Base-by-base conservation (phyloP, 257 asterid species). In the Echites panduratus region DNA sequence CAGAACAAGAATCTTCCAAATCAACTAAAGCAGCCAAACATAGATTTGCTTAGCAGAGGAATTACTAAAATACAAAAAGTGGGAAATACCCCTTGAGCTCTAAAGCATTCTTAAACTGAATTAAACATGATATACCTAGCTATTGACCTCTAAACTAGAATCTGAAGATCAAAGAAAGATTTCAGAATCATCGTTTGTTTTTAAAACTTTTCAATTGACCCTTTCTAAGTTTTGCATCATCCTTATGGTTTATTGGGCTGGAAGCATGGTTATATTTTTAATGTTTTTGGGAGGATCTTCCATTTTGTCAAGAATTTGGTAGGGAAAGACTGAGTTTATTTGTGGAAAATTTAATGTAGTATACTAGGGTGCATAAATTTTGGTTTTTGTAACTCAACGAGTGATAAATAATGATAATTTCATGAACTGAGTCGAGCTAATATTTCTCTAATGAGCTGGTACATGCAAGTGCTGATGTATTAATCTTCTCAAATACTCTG, bases 401-500 rank as follows among this genome's bases (percentile, higher is more conserved):
- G 26, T 67, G 35, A 4, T 9, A 22, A 5, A 70, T 22, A 9
- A 62, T 47, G 24, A 56, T 64, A 35, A 64, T 45, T 41, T 24
- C 20, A 19, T n/a, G 12, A 6, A 52, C 22, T 5, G 65, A 47
- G 2, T 44, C 24, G 7, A 48, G 65, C 74, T 52, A 10, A 70
- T 17, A 29, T 57, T 75, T 50, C 26, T 56, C 29, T 54, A 22
- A 14, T 26, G 47, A 67, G 66, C 70, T 19, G 38, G 27, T 13
- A 44, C 49, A 41, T 62, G 72, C 64, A 27, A 47, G 24, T 62
- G 41, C 59, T 20, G 44, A 63, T 43, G 17, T 48, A 53, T 16
- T 32, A 71, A 73, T 59, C 74, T 57, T 74, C 47, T 75, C 66
- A 65, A 24, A 65, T 70, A 71, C 69, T 69, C 0, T 27, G 38